Conservation (phyloP, 345 rosid genomes). For the Moringa oleifera region DNA sequence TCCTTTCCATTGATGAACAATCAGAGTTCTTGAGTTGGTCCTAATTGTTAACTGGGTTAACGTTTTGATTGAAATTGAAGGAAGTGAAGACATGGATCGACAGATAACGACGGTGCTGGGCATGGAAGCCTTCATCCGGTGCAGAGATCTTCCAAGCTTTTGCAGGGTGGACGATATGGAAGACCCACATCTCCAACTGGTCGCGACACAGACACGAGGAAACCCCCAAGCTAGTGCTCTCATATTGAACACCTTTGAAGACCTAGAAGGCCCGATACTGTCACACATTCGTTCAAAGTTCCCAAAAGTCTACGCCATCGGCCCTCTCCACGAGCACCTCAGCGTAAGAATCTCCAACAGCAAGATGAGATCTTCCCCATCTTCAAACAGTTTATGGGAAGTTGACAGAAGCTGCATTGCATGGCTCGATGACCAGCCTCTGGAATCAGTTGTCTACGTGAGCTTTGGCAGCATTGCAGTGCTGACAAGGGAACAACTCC, state of each 20-base stretch:
- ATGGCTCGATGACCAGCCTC: conserved; percentile 42
- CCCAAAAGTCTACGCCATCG: conserved; percentile 41
- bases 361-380: conserved; percentile 6
- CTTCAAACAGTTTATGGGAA: conserved; percentile 28
- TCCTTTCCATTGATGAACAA: not conserved
- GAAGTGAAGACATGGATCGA: conserved; percentile 43
- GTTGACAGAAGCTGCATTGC: conserved; percentile 35
- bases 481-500: conserved; percentile 25
- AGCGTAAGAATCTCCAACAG: conserved; percentile 20
- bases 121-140: conserved; percentile 37
- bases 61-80: conserved; percentile 13
- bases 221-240: conserved; percentile 35
- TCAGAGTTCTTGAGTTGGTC: no score
- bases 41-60: no score
- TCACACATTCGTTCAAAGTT: conserved; percentile 33
- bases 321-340: conserved; percentile 45
- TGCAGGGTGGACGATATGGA: conserved; percentile 26
- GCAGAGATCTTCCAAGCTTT: conserved; percentile 48
- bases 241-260: conserved; percentile 63
- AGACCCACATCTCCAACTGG: conserved; percentile 9
- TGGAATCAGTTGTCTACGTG: conserved; percentile 37
- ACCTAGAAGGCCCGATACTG: conserved; percentile 48
- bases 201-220: conserved; percentile 21
- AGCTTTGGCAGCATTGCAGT: conserved; percentile 46
- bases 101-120: conserved; percentile 31